Base-by-base conservation (phyloP, 768 basidiomycete genomes). In the Neoboletus magnificus region DNA sequence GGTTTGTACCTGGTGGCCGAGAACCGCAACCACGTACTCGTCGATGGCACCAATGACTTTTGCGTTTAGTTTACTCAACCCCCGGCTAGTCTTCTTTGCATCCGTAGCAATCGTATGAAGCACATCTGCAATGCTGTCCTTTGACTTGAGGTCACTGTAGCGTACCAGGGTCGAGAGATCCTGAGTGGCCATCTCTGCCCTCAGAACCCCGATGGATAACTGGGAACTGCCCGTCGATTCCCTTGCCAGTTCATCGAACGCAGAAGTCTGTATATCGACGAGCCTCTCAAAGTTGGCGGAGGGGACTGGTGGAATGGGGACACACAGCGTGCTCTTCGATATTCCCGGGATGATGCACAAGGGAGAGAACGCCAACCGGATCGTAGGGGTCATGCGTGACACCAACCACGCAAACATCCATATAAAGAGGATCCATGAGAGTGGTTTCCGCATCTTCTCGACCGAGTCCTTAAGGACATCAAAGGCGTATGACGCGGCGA, bases 41-140 rank as follows among this genome's bases (percentile, higher is more conserved):
- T 92, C 90, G 2, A 91, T 85, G 0, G 87, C 82, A 33, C 88
- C 86, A 35, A 81, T 79, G n/a, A 91, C 80, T 63, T 79, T 87
- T 4, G 89, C 74, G 35, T 80, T 79, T 40, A 92, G 73, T 63
- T 73, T 83, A 62, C 84, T 82, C 52, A 92, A 66, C 32, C 82
- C 81, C 30, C 80, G 72, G 3, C 82, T 82, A 1, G 84, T 77
- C 55, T 72, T 78, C 71, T 80, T 83, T 1, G 89, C 87, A 60
- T 85, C 83, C 8, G 70, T 67, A 3, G 83, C 79, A 62, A 91
- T 89, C 4, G 74, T 76, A 15, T 56, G 59, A 59, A 91, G 71
- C 16, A 74, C 62, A 12, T 79, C 72, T 18, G 81, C 84, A 11
- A 92, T 63, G 22, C 66, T 55, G n/a, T 89, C 84, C 50, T 75